Percentiles rank a stretch among this genome's conserved stretches.
Evolutionary conservation across 1,139 yeast species (phyloP).

Genomic region (Suhomyces choctaworum): DNA sequence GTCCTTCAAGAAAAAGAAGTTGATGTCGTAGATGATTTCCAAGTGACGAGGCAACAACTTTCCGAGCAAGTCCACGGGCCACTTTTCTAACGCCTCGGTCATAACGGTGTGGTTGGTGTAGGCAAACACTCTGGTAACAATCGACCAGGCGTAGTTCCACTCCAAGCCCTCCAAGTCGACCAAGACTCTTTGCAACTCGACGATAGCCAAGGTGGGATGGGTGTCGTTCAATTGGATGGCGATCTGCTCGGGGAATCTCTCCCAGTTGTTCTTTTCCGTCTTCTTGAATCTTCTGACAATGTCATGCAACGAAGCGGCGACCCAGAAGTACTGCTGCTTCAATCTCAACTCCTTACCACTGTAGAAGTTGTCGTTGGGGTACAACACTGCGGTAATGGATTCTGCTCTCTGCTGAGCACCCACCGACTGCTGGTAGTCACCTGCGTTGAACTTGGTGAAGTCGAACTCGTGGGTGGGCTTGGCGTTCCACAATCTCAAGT

Average conservation of each 20-base stretch:
- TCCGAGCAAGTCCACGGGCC: slow-evolving; percentile 86
- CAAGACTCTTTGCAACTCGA: slow-evolving; percentile 83
- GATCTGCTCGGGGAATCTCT: slow-evolving; percentile 77
- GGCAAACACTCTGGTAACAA: slow-evolving; percentile 80
- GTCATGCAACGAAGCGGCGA: slow-evolving; percentile 89
- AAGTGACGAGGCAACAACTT: slow-evolving; percentile 85
- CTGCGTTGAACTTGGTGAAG: slow-evolving; percentile 86
- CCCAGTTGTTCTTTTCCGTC: slow-evolving; percentile 68
- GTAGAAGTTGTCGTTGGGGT: slow-evolving; percentile 91
- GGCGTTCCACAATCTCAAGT: slow-evolving; percentile 88
- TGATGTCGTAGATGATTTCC: slow-evolving; percentile 87
- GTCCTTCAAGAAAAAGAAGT: slow-evolving; percentile 70
- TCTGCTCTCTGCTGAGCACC: slow-evolving; percentile 85
- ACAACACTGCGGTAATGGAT: slow-evolving; percentile 85
- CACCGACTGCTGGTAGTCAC: slow-evolving; percentile 87
- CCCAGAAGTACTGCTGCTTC: slow-evolving; percentile 97
- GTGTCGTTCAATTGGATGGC: slow-evolving; percentile 96
- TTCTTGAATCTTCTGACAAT: slow-evolving; percentile 89
- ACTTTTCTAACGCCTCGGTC: slow-evolving; percentile 92
- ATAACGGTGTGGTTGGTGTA: slow-evolving; percentile 95
- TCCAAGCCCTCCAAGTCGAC: slow-evolving; percentile 78
- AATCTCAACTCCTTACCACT: slow-evolving; percentile 89
- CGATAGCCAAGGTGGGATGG: slow-evolving; percentile 90
- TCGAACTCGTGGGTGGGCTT: slow-evolving; percentile 91
- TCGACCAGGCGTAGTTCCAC: slow-evolving; percentile 86